phyloP scores from a whole-genome alignment of 108 stramenopile species.

The Stephanodiscus minutulus region DNA sequence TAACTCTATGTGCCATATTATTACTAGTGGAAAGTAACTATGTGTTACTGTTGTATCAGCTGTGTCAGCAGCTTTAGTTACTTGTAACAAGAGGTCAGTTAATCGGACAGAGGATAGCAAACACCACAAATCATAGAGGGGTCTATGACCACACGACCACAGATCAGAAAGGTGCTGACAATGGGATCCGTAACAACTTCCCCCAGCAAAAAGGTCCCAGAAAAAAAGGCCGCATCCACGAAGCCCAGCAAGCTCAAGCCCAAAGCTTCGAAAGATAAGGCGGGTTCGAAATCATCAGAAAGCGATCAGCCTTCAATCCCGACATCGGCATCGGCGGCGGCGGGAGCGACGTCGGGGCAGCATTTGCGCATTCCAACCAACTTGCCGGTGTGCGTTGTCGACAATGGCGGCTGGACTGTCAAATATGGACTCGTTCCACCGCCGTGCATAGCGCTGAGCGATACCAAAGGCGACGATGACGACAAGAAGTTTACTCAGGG shows the following conservation, averaged over 20 bases:
- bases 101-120: too few relatives aligned
- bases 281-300: not conserved
- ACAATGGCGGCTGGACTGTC: constrained; percentile 82
- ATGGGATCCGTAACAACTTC: constrained; percentile 6
- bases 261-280: constrained; percentile 10
- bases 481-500: not conserved
- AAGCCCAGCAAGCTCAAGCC: constrained; percentile 1
- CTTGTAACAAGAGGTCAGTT: too few relatives aligned
- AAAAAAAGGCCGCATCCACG: constrained; percentile 13
- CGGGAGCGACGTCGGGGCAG: not conserved
- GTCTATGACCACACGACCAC: too few relatives aligned
- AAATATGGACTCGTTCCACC: constrained; percentile 66
- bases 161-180: too few relatives aligned
- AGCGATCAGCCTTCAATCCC: not conserved
- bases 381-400: constrained; percentile 53
- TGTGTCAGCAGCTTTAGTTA: too few relatives aligned
- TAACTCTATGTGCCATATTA: too few relatives aligned
- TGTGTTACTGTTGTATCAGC: too few relatives aligned
- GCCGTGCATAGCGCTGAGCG: not conserved
- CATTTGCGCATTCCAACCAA: constrained; percentile 9
- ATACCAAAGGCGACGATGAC: not conserved
- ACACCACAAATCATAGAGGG: too few relatives aligned
- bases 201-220: constrained; percentile 22
- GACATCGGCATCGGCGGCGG: not conserved
- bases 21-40: too few relatives aligned